Evolutionary conservation across 2,329 filamentous ascomycete genomes (phyloP).

Genomic region (Aspergillus intermedius): DNA sequence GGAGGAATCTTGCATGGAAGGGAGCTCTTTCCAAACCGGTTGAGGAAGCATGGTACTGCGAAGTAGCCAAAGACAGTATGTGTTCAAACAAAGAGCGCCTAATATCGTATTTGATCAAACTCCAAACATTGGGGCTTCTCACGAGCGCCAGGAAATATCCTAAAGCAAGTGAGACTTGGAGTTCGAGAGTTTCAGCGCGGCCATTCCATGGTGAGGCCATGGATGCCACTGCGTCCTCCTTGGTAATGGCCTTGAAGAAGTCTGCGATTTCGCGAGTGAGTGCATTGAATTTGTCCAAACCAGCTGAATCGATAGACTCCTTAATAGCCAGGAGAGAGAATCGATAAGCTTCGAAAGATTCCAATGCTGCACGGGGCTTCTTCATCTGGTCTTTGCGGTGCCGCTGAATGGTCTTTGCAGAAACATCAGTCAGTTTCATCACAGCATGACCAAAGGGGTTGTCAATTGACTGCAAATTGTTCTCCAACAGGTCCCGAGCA

Average conservation of each 20-base stretch:
- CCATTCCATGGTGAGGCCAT: constrained; percentile 32
- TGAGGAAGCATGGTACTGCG: constrained; percentile 19
- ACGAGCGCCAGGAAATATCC: constrained; percentile 31
- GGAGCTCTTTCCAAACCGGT: constrained; percentile 20
- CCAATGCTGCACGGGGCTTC: constrained; percentile 21
- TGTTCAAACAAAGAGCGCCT: constrained; percentile 28
- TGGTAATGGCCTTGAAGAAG: constrained; percentile 18
- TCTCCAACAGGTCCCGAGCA: constrained; percentile 26
- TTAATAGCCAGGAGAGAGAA: constrained; percentile 25
- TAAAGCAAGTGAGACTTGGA: constrained; percentile 23
- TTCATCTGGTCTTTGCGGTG: constrained; percentile 22
- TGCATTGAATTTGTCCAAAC: constrained; percentile 19
- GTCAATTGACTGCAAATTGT: constrained; percentile 18
- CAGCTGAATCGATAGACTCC: constrained; percentile 11
- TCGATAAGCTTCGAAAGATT: constrained; percentile 33
- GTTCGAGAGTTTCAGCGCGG: constrained; percentile 28
- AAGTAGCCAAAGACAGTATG: constrained; percentile 26
- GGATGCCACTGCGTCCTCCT: constrained; percentile 19
- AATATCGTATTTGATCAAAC: constrained; percentile 21
- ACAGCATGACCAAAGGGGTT: constrained; percentile 14
- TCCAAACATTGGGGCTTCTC: constrained; percentile 24
- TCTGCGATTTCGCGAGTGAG: constrained; percentile 20
- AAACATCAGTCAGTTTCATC: constrained; percentile 20
- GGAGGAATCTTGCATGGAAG: constrained; percentile 25
- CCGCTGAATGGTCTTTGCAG: constrained; percentile 23